Percentiles rank a stretch among this genome's conserved stretches.
phyloP scores from a whole-genome alignment of 139 green algal species.

The Dunaliella primolecta region DNA sequence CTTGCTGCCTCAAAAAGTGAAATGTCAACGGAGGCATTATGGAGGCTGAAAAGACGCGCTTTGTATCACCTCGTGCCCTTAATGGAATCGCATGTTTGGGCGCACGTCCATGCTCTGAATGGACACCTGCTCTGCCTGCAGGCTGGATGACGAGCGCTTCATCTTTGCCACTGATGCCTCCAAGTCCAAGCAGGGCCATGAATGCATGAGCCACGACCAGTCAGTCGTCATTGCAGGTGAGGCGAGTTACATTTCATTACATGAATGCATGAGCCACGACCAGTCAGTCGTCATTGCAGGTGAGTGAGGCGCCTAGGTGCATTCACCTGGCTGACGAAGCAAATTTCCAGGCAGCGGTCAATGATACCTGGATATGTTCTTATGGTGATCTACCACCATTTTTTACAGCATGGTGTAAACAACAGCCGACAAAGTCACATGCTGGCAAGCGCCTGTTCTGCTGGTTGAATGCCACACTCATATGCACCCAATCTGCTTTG shows the following conservation, averaged over 20 bases:
- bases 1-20: too few relatives aligned
- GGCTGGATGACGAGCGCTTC: constrained; percentile 17
- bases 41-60: too few relatives aligned
- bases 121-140: too few relatives aligned
- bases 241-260: not conserved
- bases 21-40: too few relatives aligned
- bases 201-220: constrained; percentile 45
- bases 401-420: too few relatives aligned
- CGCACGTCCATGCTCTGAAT: too few relatives aligned
- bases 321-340: not conserved
- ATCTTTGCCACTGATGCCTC: constrained; percentile 37
- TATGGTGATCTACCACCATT: too few relatives aligned
- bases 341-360: not conserved
- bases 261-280: constrained; percentile 39
- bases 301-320: not conserved
- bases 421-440: not conserved
- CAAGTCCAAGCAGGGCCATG: constrained; percentile 37
- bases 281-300: constrained; percentile 26
- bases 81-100: too few relatives aligned
- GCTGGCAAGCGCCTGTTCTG: not conserved
- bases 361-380: too few relatives aligned
- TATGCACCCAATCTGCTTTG: too few relatives aligned
- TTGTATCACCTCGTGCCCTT: too few relatives aligned
- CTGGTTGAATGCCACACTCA: too few relatives aligned
- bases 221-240: constrained; percentile 17